Base-by-base conservation (phyloP, 2,329 filamentous ascomycete species). In the Xylaria hypoxylon region DNA sequence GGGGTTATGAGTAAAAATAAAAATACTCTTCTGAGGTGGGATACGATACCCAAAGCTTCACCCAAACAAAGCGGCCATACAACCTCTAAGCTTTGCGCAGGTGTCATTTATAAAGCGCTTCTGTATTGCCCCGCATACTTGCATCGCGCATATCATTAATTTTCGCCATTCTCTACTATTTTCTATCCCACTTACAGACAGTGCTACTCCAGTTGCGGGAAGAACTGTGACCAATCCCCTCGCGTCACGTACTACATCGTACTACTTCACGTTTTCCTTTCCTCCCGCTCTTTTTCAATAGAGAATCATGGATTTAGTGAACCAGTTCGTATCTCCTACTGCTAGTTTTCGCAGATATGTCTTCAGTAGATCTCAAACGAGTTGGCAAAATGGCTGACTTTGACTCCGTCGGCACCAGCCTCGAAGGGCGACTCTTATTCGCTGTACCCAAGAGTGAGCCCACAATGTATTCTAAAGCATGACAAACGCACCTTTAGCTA, bases 371-470 rank as follows among this genome's bases (percentile, higher is more conserved):
- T 17, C 13, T 58, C 61, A 26, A 42, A 19, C 60, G n/a, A 47
- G 26, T 60, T 55, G 56, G 38, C 47, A 64, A 47, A 66, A 75
- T 77, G 72, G 73, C 80, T 82, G 73, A 82, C 73, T 68, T 74
- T 67, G 70, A 76, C 58, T 70, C 71, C 26, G 38, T 65, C 40
- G 51, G 66, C 28, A 68, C 74, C 76, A 97, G 94, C 84, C 87
- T 97, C 78, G 93, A 96, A 85, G 94, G 95, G 77, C 92, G 96
- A 72, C 87, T 98, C 64, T 88, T 98, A 69, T 97, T 99, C 78
- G 96, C 96, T 68, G 93, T 99, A n/a, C 96, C 96, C 68, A 99
- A 99, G 84, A 99, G 93, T 94, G 84, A 84, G 92, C 89, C 38
- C 26, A 38, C 42, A 17, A 47, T 50, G 17, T 53, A 11, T 56